These are phyloP conservation scores for Friedmanniomyces endolithicus DNA, from an alignment of 495 filamentous ascomycete species.

Conservation along the genomic window DNA sequence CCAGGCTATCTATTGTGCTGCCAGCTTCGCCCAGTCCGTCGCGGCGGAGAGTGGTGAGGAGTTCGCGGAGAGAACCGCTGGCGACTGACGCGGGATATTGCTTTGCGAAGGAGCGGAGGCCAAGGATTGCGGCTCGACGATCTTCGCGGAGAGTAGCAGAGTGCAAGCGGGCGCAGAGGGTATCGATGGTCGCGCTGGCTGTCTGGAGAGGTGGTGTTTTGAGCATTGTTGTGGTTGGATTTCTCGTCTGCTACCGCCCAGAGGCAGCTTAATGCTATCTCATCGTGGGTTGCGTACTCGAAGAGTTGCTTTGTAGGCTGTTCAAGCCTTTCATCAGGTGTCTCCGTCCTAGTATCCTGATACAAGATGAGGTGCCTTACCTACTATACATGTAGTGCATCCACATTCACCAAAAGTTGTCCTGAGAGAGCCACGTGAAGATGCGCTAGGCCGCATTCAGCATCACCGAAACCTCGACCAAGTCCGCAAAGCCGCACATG, in stretches of 20 bases:
- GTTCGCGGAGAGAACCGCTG: constrained; percentile 69
- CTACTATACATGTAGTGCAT: too few relatives aligned
- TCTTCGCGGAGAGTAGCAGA: constrained; percentile 87
- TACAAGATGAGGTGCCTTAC: too few relatives aligned
- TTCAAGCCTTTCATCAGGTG: too few relatives aligned
- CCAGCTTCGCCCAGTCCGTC: constrained; percentile 51
- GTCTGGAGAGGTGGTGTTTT: constrained; percentile 47
- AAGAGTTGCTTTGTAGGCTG: too few relatives aligned
- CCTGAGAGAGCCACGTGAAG: too few relatives aligned
- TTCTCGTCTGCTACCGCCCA: too few relatives aligned
- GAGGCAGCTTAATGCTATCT: background rate
- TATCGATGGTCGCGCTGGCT: constrained; percentile 83
- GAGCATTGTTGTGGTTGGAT: constrained; percentile 12
- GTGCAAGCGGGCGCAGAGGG: constrained; percentile 71
- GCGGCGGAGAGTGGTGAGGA: constrained; percentile 73
- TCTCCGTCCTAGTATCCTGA: too few relatives aligned
- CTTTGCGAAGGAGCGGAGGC: constrained; percentile 88
- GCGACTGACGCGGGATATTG: constrained; percentile 94
- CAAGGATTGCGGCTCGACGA: constrained; percentile 80
- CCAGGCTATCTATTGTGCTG: constrained; percentile 2
- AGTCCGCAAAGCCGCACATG: too few relatives aligned
- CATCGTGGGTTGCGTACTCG: background rate
- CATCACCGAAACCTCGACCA: too few relatives aligned
- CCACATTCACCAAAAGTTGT: background rate
- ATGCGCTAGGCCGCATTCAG: background rate